phyloP scores from a whole-genome alignment of 2,329 filamentous ascomycete species.

The Trichoderma lentiforme region DNA sequence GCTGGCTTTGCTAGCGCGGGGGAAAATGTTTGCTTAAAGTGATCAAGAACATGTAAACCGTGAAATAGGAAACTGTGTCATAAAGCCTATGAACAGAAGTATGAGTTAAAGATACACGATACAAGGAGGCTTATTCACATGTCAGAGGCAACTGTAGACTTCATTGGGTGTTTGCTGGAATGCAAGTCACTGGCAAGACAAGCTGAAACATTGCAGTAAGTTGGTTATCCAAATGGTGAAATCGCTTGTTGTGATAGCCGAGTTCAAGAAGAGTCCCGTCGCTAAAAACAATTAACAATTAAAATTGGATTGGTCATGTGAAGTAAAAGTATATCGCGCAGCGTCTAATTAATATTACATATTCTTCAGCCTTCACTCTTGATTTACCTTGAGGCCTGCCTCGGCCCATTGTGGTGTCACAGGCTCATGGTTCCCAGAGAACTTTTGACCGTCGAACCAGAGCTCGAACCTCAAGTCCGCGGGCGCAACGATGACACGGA shows the following conservation, averaged over 20 bases:
- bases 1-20: neutral
- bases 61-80: neutral
- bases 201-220: neutral
- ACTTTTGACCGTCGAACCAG: slow-evolving; percentile 34
- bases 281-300: no score
- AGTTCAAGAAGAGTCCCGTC: no score
- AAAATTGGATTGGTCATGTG: neutral
- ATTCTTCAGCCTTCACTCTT: neutral
- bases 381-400: neutral
- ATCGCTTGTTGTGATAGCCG: neutral
- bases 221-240: neutral
- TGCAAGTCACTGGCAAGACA: neutral
- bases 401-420: slow-evolving; percentile 30
- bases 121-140: neutral
- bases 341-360: neutral
- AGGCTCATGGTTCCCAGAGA: slow-evolving; percentile 25
- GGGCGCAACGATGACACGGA: slow-evolving; percentile 53
- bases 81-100: neutral
- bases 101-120: neutral
- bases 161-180: neutral
- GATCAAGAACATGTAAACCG: no score
- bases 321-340: neutral
- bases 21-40: neutral
- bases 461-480: slow-evolving; percentile 50
- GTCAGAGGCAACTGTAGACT: neutral